Base-by-base conservation (phyloP, 768 basidiomycete genomes). In the Dioszegia aurantiaca region DNA sequence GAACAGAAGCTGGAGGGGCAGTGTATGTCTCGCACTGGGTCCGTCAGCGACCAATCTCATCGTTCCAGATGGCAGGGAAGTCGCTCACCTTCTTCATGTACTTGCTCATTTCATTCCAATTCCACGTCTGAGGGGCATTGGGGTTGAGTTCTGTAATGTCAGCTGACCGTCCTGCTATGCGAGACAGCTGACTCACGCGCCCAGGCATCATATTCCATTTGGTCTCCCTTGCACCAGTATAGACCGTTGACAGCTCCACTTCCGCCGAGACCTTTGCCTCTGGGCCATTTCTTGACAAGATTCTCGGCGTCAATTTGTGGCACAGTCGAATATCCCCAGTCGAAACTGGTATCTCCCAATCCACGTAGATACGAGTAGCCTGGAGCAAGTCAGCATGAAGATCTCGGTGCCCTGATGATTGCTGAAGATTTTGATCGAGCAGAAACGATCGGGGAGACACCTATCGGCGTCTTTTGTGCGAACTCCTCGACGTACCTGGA, bases 171-270 rank as follows among this genome's bases (percentile, higher is more conserved):
- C 27, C n/a, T 27, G 36, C 10, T 12, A 17, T 17, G 21, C 4
- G n/a, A 33, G 4, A 30, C 17, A 31, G 17, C n/a, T 9, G 19
- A 64, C 66, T 62, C 53, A 70, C 67, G 64, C 3, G 58, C 64
- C 65, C 68, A 70, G 54, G 68, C 66, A 47, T 70, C 66, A 41
- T 70, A 69, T 19, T 72, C 67, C 27, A 56, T 42, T 42, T 41
- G 23, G 26, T 59, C 59, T 16, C 60, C 67, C 55, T 67, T 36
- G 21, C 72, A 64, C 62, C 82, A 77, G 77, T 85, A 87, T 80
- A 87, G 80, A 46, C 84, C 86, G 72, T 88, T 88, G 53, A 87
- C 79, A 9, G 86, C 85, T 28, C 84, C 80, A 0, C 83, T 85
- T 5, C 87, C 86, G 53, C 87, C 86, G 23, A 88, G 79, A 47